A percentile compares a stretch with the other conserved stretches of the same genome.
Evolutionary conservation across 1,139 yeast genomes (phyloP).

Genomic region (Kurtzmaniella quercitrusa): DNA sequence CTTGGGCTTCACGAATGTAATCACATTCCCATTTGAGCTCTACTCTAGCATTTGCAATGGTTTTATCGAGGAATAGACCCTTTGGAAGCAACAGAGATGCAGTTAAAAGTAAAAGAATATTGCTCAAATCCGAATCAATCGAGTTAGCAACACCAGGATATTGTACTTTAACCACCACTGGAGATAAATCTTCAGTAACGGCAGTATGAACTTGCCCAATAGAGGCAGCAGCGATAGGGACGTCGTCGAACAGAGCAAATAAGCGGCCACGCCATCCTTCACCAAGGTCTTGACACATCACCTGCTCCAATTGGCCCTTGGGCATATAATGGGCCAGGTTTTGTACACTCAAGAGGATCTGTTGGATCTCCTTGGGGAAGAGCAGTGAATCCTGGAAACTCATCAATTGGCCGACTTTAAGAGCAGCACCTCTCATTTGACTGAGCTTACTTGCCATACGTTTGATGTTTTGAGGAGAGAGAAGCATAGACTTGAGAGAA

Average conservation of each 20-base stretch:
- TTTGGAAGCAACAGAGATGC: slow-evolving; percentile 88
- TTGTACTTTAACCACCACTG: slow-evolving; percentile 94
- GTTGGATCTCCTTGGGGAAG: slow-evolving; percentile 80
- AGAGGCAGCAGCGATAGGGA: slow-evolving; percentile 96
- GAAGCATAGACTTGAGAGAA: slow-evolving; percentile 57
- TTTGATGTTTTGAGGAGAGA: slow-evolving; percentile 82
- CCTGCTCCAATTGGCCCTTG: slow-evolving; percentile 76
- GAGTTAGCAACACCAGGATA: slow-evolving; percentile 97
- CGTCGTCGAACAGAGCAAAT: slow-evolving; percentile 74
- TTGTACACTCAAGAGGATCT: slow-evolving; percentile 78
- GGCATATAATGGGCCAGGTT: slow-evolving; percentile 98
- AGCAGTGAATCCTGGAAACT: slow-evolving; percentile 88
- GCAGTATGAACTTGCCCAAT: slow-evolving; percentile 96
- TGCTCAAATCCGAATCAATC: slow-evolving; percentile 90
- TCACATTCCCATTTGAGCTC: slow-evolving; percentile 98
- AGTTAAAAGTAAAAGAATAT: slow-evolving; percentile 71
- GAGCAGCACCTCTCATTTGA: slow-evolving; percentile 97
- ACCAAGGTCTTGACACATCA: slow-evolving; percentile 73
- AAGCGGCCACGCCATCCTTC: slow-evolving; percentile 65
- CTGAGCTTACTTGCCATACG: slow-evolving; percentile 82
- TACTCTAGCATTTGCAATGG: slow-evolving; percentile 87
- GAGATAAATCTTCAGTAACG: slow-evolving; percentile 55
- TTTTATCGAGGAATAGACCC: slow-evolving; percentile 86
- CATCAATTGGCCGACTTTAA: slow-evolving; percentile 91
- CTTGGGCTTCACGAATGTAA: slow-evolving; percentile 83